Evolutionary conservation across 148 eudicot species (phyloP).

Genomic region (Amaranthus hypochondriacus): DNA sequence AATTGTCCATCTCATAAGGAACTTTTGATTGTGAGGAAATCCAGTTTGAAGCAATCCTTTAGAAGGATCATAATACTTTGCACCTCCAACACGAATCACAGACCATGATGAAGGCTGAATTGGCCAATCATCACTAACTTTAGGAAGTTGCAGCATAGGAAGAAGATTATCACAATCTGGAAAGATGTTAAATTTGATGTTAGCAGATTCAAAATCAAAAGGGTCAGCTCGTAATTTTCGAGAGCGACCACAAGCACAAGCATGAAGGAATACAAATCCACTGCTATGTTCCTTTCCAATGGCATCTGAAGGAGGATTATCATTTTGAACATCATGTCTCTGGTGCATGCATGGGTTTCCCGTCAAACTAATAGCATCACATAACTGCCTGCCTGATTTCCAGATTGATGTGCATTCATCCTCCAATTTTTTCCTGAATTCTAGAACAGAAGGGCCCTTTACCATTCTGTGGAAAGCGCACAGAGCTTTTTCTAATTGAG

Average conservation of each 20-base stretch:
- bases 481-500: slow-evolving; percentile 68
- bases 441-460: slow-evolving; percentile 70
- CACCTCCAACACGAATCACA: slow-evolving; percentile 64
- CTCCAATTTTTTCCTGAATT: slow-evolving; percentile 61
- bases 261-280: slow-evolving; percentile 90
- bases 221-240: slow-evolving; percentile 66
- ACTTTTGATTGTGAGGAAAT: slow-evolving; percentile 61
- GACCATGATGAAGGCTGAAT: slow-evolving; percentile 57
- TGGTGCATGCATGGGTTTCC: slow-evolving; percentile 88
- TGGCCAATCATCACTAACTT: slow-evolving; percentile 37
- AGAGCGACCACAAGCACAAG: slow-evolving; percentile 97
- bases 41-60: slow-evolving; percentile 91
- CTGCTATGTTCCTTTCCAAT: slow-evolving; percentile 59
- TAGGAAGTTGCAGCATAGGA: slow-evolving; percentile 60
- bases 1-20: slow-evolving; percentile 72
- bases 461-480: slow-evolving; percentile 64
- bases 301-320: slow-evolving; percentile 30
- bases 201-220: slow-evolving; percentile 83
- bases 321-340: slow-evolving; percentile 49
- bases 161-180: slow-evolving; percentile 79
- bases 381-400: slow-evolving; percentile 82
- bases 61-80: slow-evolving; percentile 73
- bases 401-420: slow-evolving; percentile 73
- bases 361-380: slow-evolving; percentile 91
- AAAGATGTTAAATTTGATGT: slow-evolving; percentile 43